A percentile compares a stretch with the other conserved stretches of the same genome.
These are phyloP conservation scores for Clarkia xantiana DNA, from an alignment of 345 rosid species.

Conservation along the genomic window DNA sequence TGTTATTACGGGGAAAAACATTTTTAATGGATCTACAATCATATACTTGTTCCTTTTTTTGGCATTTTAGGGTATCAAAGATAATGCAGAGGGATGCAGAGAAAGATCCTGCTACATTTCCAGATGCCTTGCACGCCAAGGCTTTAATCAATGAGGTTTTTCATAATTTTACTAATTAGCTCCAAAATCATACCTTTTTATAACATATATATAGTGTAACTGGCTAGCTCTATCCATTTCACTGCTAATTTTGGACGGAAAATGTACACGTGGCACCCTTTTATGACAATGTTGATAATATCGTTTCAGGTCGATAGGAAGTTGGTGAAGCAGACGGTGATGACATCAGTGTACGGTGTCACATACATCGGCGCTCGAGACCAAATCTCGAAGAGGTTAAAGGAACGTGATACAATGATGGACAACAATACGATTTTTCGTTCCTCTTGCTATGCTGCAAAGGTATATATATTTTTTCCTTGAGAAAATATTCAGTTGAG, in stretches of 20 bases:
- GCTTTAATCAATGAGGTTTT: slow-evolving; percentile 52
- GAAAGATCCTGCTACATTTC: slow-evolving; percentile 52
- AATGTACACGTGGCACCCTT: neutral
- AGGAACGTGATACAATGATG: slow-evolving; percentile 53
- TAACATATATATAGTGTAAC: too few species aligned
- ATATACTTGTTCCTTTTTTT: neutral
- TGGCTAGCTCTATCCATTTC: too few species aligned
- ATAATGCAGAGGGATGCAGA: slow-evolving; percentile 74
- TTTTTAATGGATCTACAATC: too few species aligned
- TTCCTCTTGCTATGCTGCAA: slow-evolving; percentile 93
- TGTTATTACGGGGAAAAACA: neutral
- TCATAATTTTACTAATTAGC: slow-evolving; percentile 7
- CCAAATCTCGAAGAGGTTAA: slow-evolving; percentile 83
- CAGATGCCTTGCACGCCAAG: slow-evolving; percentile 62
- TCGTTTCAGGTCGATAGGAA: slow-evolving; percentile 78
- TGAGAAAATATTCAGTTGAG: neutral
- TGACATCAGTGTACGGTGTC: slow-evolving; percentile 99
- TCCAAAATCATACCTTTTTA: too few species aligned
- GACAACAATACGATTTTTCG: slow-evolving; percentile 48
- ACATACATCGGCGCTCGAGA: slow-evolving; percentile 92
- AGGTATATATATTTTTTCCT: slow-evolving; percentile 25
- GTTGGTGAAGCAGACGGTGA: slow-evolving; percentile 98
- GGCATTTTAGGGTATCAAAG: slow-evolving; percentile 43
- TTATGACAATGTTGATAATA: neutral
- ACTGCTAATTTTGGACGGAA: too few species aligned